phyloP scores from a whole-genome alignment of 1,284 basidiomycete genomes.

The Tranzscheliella williamsii region DNA sequence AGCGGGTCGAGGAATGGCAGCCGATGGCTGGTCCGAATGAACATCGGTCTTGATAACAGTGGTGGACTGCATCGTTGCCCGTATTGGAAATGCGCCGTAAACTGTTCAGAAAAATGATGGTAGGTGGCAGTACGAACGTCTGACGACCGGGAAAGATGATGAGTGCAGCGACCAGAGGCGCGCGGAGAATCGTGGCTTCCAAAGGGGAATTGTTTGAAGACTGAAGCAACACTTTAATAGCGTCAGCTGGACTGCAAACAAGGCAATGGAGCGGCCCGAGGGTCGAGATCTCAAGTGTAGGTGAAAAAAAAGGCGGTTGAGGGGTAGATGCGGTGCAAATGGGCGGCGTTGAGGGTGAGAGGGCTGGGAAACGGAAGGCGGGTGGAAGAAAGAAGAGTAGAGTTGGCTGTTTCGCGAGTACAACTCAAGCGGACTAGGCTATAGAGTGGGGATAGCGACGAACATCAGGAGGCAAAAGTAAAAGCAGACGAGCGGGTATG shows the following conservation, averaged over 20 bases:
- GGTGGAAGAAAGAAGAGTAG: constrained; percentile 10
- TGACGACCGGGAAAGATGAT: too few relatives aligned
- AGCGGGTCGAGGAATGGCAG: constrained; percentile 21
- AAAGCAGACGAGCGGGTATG: too few relatives aligned
- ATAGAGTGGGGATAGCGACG: constrained; percentile 1
- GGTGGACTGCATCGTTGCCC: constrained; percentile 18
- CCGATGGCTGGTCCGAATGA: constrained; percentile 1
- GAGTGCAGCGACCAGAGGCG: constrained; percentile 43
- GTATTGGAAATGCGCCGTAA: too few relatives aligned
- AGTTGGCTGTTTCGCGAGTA: constrained; percentile 57
- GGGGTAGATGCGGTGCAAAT: background rate
- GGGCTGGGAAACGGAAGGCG: constrained; percentile 4
- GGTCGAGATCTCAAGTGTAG: too few relatives aligned
- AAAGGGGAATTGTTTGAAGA: too few relatives aligned
- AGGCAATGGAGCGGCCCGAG: background rate
- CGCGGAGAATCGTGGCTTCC: constrained; percentile 17
- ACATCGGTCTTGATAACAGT: constrained; percentile 5
- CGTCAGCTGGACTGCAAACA: too few relatives aligned
- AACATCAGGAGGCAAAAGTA: too few relatives aligned
- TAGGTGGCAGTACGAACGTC: background rate
- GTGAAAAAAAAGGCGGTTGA: constrained; percentile 1
- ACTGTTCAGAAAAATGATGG: background rate
- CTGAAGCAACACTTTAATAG: too few relatives aligned
- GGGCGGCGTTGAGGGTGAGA: background rate
- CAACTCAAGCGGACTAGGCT: constrained; percentile 57